phyloP scores from a whole-genome alignment of 2,329 filamentous ascomycete genomes.

The Ceratocystis cubensis region DNA sequence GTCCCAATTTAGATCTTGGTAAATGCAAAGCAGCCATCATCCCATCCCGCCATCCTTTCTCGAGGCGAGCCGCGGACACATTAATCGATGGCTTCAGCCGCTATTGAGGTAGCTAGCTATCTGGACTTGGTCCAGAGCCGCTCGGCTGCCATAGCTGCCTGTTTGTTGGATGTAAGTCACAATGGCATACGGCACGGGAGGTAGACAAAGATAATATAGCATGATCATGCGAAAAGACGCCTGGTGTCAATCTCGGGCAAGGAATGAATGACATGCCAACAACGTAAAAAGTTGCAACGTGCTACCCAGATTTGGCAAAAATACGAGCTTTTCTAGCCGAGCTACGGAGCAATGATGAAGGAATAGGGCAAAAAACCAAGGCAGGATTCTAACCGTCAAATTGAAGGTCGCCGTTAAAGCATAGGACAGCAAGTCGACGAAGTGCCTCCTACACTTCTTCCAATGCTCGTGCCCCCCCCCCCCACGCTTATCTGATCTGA shows the following conservation, averaged over 20 bases:
- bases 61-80: not conserved
- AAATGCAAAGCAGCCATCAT: not conserved
- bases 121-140: not conserved
- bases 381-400: not conserved
- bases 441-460: not conserved
- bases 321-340: not conserved
- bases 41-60: not conserved
- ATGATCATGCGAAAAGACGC: not conserved
- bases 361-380: not conserved
- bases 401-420: not conserved
- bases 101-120: not conserved
- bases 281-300: not conserved
- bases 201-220: not conserved
- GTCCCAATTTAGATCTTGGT: not conserved
- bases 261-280: not conserved
- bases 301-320: not conserved
- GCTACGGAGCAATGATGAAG: too few relatives aligned
- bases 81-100: not conserved
- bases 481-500: slow-evolving; percentile 9
- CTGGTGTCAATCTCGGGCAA: not conserved
- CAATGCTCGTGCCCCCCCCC: not conserved
- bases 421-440: not conserved
- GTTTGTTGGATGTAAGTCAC: too few relatives aligned
- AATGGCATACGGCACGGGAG: not conserved
- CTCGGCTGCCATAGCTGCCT: not conserved